Evolutionary conservation across 257 asterid genomes (phyloP).

Genomic region (Craterostigma plantagineum): DNA sequence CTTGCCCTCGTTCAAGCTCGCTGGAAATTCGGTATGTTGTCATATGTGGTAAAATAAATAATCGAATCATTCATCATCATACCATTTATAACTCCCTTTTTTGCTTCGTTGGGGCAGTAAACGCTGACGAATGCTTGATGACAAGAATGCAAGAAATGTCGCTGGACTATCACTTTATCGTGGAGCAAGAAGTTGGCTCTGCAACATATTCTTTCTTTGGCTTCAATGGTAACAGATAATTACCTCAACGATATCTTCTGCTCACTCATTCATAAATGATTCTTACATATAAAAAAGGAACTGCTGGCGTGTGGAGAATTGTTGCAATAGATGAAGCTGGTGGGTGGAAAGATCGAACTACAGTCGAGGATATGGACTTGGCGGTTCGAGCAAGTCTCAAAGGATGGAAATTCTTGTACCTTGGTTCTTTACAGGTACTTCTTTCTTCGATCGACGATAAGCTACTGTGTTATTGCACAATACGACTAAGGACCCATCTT

Average conservation of each 20-base stretch:
- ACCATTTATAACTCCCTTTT: too few species aligned
- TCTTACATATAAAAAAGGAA: slow-evolving; percentile 17
- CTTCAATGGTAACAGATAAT: slow-evolving; percentile 61
- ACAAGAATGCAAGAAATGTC: slow-evolving; percentile 81
- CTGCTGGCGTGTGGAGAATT: slow-evolving; percentile 65
- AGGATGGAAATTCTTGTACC: slow-evolving; percentile 58
- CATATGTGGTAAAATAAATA: neutral
- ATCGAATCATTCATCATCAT: neutral
- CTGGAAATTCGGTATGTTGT: slow-evolving; percentile 68
- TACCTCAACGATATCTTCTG: neutral
- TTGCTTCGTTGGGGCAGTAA: too few species aligned
- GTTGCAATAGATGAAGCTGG: slow-evolving; percentile 60
- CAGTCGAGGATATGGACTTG: slow-evolving; percentile 81
- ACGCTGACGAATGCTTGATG: slow-evolving; percentile 58
- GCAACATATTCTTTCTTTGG: slow-evolving; percentile 53
- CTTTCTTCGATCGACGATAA: too few species aligned
- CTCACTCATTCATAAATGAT: neutral
- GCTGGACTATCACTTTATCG: slow-evolving; percentile 48
- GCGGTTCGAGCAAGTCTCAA: slow-evolving; percentile 63
- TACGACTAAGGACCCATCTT: neutral
- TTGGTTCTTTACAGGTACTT: slow-evolving; percentile 26
- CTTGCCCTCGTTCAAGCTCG: slow-evolving; percentile 90
- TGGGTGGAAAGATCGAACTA: slow-evolving; percentile 72
- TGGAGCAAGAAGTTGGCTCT: slow-evolving; percentile 69
- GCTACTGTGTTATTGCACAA: too few species aligned